Percentiles rank a stretch among this genome's conserved stretches.
phyloP scores from a whole-genome alignment of 1,284 basidiomycete species.

The Inonotus hispidus region DNA sequence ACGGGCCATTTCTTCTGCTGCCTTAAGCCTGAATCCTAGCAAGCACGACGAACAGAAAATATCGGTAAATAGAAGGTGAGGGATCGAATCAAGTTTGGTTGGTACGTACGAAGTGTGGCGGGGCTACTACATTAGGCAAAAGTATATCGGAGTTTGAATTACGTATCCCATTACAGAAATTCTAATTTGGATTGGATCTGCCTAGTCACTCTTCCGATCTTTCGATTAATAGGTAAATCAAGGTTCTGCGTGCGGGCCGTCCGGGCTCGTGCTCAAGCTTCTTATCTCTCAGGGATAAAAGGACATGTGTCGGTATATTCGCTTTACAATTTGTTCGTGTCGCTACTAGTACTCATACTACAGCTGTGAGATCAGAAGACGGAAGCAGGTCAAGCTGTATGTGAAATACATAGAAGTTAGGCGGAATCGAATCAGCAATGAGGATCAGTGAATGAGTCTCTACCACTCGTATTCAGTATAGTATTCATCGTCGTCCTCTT shows the following conservation, averaged over 20 bases:
- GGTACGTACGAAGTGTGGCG: constrained; percentile 1
- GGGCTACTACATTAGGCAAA: background rate
- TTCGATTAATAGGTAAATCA: background rate
- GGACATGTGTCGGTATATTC: background rate
- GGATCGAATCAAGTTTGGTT: constrained; percentile 8
- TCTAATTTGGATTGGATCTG: background rate
- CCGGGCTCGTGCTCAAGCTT: background rate
- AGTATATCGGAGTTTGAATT: background rate
- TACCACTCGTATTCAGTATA: background rate
- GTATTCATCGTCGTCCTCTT: constrained; percentile 1
- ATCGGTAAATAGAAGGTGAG: background rate
- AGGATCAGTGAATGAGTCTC: background rate
- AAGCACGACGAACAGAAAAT: background rate
- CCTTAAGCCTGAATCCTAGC: background rate
- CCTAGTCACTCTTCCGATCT: background rate
- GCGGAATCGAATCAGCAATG: no score
- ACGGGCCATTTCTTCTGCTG: constrained; percentile 15
- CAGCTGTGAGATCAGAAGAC: background rate
- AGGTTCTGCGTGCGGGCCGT: background rate
- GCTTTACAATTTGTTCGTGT: background rate
- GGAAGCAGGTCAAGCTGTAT: background rate
- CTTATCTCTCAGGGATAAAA: background rate
- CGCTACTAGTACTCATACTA: background rate
- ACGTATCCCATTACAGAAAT: background rate
- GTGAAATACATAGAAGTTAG: background rate